These are phyloP conservation scores for Skeletonema tropicum DNA, from an alignment of 108 stramenopile genomes.

Conservation along the genomic window DNA sequence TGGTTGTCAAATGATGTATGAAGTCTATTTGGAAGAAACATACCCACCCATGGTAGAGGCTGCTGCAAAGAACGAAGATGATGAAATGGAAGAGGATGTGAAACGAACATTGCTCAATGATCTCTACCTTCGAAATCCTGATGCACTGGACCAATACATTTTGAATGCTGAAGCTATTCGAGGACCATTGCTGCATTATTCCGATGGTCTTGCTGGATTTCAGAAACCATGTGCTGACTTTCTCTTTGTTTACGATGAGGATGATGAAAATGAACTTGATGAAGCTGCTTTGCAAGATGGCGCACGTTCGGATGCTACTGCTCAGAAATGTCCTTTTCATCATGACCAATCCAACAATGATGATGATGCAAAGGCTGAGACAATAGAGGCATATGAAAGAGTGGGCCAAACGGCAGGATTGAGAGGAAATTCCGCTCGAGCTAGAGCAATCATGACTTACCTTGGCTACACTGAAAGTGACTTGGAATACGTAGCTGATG, in stretches of 20 bases:
- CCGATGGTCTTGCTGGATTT: slow-evolving; percentile 32
- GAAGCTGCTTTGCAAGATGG: slow-evolving; percentile 9
- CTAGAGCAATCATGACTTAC: slow-evolving; percentile 67
- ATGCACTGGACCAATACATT: slow-evolving; percentile 28
- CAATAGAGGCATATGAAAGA: slow-evolving; percentile 64
- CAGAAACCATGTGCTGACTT: slow-evolving; percentile 41
- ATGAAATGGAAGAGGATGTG: slow-evolving; percentile 13
- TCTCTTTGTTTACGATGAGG: slow-evolving; percentile 48
- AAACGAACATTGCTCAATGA: slow-evolving; percentile 31
- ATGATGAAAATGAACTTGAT: slow-evolving; percentile 37
- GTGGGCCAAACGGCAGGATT: slow-evolving; percentile 71
- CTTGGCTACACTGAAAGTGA: slow-evolving; percentile 69
- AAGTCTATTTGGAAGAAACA: slow-evolving; percentile 41
- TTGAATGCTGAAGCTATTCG: slow-evolving; percentile 27
- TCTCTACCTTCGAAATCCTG: slow-evolving; percentile 33
- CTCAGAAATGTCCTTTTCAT: slow-evolving; percentile 13
- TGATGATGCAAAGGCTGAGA: slow-evolving; percentile 58
- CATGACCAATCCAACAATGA: slow-evolving; percentile 5
- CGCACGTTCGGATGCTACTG: neutral
- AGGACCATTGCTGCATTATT: slow-evolving; percentile 22
- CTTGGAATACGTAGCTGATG: slow-evolving; percentile 59
- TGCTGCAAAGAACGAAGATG: slow-evolving; percentile 2
- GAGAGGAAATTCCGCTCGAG: slow-evolving; percentile 60
- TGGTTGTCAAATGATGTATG: slow-evolving; percentile 50
- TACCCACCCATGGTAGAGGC: slow-evolving; percentile 28